Percentiles rank a stretch among this genome's conserved stretches.
Evolutionary conservation across 495 filamentous ascomycete genomes (phyloP).

Genomic region (Xylaria intraflava): DNA sequence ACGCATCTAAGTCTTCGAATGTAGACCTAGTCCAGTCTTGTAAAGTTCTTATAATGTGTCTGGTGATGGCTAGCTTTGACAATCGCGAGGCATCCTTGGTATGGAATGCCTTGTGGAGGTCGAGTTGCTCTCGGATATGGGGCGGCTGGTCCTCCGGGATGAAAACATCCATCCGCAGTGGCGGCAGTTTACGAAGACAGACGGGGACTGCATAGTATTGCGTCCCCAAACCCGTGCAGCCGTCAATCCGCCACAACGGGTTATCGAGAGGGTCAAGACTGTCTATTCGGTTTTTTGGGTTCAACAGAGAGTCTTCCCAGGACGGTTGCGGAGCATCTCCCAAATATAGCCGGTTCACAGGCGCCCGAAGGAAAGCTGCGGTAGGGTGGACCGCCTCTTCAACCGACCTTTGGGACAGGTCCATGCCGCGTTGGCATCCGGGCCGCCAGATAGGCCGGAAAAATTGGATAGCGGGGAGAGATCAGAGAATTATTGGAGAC

Average conservation of each 20-base stretch:
- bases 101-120: slow-evolving; percentile 39
- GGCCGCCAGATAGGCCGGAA: slow-evolving; percentile 5
- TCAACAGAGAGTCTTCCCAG: slow-evolving; percentile 38
- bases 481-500: background rate
- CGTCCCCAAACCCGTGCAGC: slow-evolving; percentile 43
- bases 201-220: slow-evolving; percentile 43
- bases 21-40: slow-evolving; percentile 32
- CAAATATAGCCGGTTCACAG: background rate
- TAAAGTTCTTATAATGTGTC: slow-evolving; percentile 37
- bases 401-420: slow-evolving; percentile 35
- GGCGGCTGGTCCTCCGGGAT: slow-evolving; percentile 34
- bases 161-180: slow-evolving; percentile 45
- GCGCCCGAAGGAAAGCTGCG: slow-evolving; percentile 32
- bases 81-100: slow-evolving; percentile 38
- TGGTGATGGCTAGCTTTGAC: slow-evolving; percentile 35
- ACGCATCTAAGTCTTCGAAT: slow-evolving; percentile 18
- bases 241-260: slow-evolving; percentile 43
- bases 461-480: background rate
- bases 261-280: slow-evolving; percentile 35
- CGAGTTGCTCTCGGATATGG: slow-evolving; percentile 36
- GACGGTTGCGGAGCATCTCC: slow-evolving; percentile 2
- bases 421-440: slow-evolving; percentile 27
- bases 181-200: slow-evolving; percentile 33
- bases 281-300: slow-evolving; percentile 47
- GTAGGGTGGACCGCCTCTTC: slow-evolving; percentile 45